Evolutionary conservation across 129 eudicot genomes (phyloP).

Genomic region (Deinandra increscens): DNA sequence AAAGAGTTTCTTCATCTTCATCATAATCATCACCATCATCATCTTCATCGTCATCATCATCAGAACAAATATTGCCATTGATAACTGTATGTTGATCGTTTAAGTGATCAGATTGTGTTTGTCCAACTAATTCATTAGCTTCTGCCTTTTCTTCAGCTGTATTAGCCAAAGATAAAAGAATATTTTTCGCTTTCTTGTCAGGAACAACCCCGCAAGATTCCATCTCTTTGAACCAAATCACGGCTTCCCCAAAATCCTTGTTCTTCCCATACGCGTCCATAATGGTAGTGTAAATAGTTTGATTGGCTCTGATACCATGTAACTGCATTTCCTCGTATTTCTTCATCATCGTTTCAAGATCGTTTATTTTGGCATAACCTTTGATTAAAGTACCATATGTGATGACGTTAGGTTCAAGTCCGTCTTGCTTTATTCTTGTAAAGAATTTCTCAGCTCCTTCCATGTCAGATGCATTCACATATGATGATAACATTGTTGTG

Average conservation of each 20-base stretch:
- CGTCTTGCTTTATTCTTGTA: conserved; percentile 68
- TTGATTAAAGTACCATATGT: conserved; percentile 82
- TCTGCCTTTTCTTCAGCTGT: conserved; percentile 65
- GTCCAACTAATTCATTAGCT: conserved; percentile 60
- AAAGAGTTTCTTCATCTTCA: conserved; percentile 9
- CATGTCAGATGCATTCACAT: conserved; percentile 91
- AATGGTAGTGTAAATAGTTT: conserved; percentile 76
- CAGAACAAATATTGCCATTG: conserved; percentile 31
- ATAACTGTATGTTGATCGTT: conserved; percentile 12
- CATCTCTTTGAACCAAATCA: conserved; percentile 89
- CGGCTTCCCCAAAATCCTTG: conserved; percentile 71
- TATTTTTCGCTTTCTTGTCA: conserved; percentile 86
- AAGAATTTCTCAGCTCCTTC: conserved; percentile 94
- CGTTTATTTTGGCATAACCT: conserved; percentile 69
- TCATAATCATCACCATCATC: conserved; percentile 13
- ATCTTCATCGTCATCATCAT: conserved; percentile 35
- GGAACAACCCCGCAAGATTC: conserved; percentile 63
- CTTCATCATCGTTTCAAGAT: conserved; percentile 83
- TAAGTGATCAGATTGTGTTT: too few species aligned
- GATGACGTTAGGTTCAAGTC: conserved; percentile 67
- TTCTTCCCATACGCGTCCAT: conserved; percentile 96
- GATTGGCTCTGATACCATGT: conserved; percentile 61
- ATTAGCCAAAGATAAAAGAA: conserved; percentile 77
- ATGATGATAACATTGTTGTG: conserved; percentile 85
- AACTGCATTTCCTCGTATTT: conserved; percentile 74